Evolutionary conservation across 2,329 filamentous ascomycete species (phyloP), one percentile per base, ranked within the genome.

Genomic region (Celoporthe dispersa): DNA sequence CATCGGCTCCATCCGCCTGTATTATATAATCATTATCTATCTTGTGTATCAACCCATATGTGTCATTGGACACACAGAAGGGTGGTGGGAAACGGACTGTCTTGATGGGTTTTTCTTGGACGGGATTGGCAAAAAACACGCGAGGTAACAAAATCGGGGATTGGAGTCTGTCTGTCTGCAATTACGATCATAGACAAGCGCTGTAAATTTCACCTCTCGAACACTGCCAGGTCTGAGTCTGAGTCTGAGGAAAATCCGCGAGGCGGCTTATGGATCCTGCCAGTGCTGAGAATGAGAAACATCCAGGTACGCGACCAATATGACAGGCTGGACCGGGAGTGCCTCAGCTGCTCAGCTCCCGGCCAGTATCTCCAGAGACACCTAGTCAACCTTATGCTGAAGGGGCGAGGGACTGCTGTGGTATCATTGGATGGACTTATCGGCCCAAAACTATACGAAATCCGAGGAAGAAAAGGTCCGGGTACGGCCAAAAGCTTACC

Each of bases 161-260:
- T 19, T 37, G 31, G 28, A 44, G 44, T 48, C 44, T 48, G n/a
- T n/a, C n/a, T n/a, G n/a, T n/a, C n/a, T n/a, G n/a, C n/a, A n/a
- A 19, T 25, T 64, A 19, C 37, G 37, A 44, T 28, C 41, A 63
- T 63, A 25, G 25, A 63, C 35, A 63, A 62, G 60, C 60, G 37
- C 44, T 63, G n/a, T n/a, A 28, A 63, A 63, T 37, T 60, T 31
- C 53, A 57, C 53, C 53, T 57, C 53, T 31, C 4, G 16, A 19
- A 31, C 9, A 9, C 16, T 25, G 9, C 51, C n/a, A 53, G 48
- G 22, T 25, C 9, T n/a, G 44, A n/a, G 6, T n/a, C n/a, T n/a
- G n/a, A n/a, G n/a, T n/a, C n/a, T n/a, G n/a, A n/a, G n/a, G n/a
- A n/a, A 25, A 25, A 25, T 53, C 9, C 22, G 6, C 48, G 48